Evolutionary conservation across 495 filamentous ascomycete genomes (phyloP), one percentile per base, ranked within the genome.

Genomic region (Hypoxylon perforatum): DNA sequence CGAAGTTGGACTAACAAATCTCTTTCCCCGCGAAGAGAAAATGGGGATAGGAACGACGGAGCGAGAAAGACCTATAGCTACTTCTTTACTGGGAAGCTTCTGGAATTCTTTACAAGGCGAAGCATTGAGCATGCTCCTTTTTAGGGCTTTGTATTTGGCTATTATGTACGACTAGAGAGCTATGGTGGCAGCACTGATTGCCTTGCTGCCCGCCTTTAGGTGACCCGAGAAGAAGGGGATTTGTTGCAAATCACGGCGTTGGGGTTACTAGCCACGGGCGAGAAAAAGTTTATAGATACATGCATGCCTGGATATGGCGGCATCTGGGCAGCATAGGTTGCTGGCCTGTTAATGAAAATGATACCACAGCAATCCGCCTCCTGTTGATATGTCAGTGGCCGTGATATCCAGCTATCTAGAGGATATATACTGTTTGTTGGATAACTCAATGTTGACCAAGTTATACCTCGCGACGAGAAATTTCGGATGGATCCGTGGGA

Each of bases 281-380:
- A 39, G n/a, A 25, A 51, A 28, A 49, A 5, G 35, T 8, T 23
- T 25, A 52, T 22, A 50, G 30, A 64, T 15, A 25, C 51, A 21
- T n/a, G 54, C 22, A 30, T 38, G 19, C 50, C 45, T 44, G 50
- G 38, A 46, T 61, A 66, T 15, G 47, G 50, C 23, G 22, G n/a
- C 42, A 17, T 49, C n/a, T 56, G 50, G 21, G 38, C 55, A 48
- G 63, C 63, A 50, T 50, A 36, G 36, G 23, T n/a, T n/a, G n/a
- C n/a, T n/a, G n/a, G n/a, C n/a, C n/a, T n/a, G 50, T 60, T 49
- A 65, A 53, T 54, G 60, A 61, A 48, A 55, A 56, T 56, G 63
- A 66, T 66, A 60, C 57, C 25, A 65, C 21, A 21, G 58, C 23
- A 15, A 35, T 49, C 21, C 12, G 11, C 11, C 19, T 28, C 14